Percentiles rank a stretch among this genome's conserved stretches.
Evolutionary conservation across 2,329 filamentous ascomycete species (phyloP).

Genomic region (Tetracladium maxilliforme): DNA sequence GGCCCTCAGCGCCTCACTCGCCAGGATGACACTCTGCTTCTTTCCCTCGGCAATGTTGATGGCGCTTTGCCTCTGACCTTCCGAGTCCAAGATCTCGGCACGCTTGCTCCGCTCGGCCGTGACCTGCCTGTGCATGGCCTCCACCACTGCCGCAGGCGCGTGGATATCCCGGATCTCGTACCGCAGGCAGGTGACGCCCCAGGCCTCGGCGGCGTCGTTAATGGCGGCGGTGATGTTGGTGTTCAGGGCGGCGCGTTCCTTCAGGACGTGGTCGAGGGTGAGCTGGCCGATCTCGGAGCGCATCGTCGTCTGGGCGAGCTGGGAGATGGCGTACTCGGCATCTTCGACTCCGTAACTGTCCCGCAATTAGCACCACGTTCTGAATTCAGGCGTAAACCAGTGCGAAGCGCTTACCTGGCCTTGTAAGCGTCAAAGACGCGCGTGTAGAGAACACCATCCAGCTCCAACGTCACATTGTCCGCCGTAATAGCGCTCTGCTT

Average conservation of each 20-base stretch:
- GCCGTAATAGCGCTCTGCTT: slow-evolving; percentile 96
- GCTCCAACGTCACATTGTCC: slow-evolving; percentile 92
- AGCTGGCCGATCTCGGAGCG: slow-evolving; percentile 95
- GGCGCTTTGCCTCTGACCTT: slow-evolving; percentile 90
- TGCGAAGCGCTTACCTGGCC: slow-evolving; percentile 53
- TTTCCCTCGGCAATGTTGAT: slow-evolving; percentile 98
- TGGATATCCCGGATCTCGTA: slow-evolving; percentile 99
- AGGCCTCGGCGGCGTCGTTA: slow-evolving; percentile 93
- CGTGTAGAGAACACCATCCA: slow-evolving; percentile 92
- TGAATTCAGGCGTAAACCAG: not conserved
- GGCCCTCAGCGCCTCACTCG: slow-evolving; percentile 76
- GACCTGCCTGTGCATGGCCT: slow-evolving; percentile 96
- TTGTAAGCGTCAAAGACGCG: slow-evolving; percentile 97
- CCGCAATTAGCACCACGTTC: slow-evolving; percentile 1
- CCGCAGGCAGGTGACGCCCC: slow-evolving; percentile 89
- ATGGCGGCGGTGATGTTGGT: slow-evolving; percentile 98
- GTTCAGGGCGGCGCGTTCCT: slow-evolving; percentile 91
- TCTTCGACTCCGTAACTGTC: slow-evolving; percentile 91
- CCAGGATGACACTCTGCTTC: slow-evolving; percentile 94
- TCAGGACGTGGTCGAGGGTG: slow-evolving; percentile 90
- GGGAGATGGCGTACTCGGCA: slow-evolving; percentile 95
- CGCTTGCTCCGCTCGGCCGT: slow-evolving; percentile 95
- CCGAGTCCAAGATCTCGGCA: slow-evolving; percentile 92
- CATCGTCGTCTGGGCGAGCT: slow-evolving; percentile 98
- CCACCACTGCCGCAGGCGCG: slow-evolving; percentile 81